Percentiles rank a stretch among this genome's conserved stretches.
phyloP scores from a whole-genome alignment of 1,284 basidiomycete genomes.

The Ustilago trichophora region DNA sequence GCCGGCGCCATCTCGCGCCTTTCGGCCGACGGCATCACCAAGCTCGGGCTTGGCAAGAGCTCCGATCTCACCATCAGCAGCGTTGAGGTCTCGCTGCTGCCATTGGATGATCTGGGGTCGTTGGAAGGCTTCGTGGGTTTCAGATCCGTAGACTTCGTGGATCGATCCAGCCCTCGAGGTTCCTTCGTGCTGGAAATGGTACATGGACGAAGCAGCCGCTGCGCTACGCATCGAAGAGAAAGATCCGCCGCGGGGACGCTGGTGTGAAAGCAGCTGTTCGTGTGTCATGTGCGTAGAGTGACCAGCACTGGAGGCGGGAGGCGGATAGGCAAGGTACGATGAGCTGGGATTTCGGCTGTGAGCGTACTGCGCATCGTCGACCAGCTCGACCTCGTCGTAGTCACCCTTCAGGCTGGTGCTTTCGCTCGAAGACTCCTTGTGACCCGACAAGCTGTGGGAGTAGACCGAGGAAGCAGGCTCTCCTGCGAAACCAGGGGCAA shows the following conservation, averaged over 20 bases:
- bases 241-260: constrained; percentile 7
- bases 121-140: constrained; percentile 34
- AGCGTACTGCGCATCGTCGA: too few relatives aligned
- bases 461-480: constrained; percentile 12
- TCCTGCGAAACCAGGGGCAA: constrained; percentile 33
- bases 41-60: constrained; percentile 47
- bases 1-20: constrained; percentile 31
- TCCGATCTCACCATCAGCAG: constrained; percentile 42
- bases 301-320: constrained; percentile 8
- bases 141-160: constrained; percentile 21
- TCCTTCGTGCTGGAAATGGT: constrained; percentile 44
- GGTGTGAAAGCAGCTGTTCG: constrained; percentile 13
- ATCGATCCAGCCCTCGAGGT: constrained; percentile 31
- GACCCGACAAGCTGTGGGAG: constrained; percentile 13
- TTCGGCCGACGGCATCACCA: constrained; percentile 39
- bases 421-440: constrained; percentile 7
- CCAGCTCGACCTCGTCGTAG: constrained; percentile 33
- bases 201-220: constrained; percentile 14
- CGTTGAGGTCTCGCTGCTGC: constrained; percentile 47
- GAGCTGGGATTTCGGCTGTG: not conserved
- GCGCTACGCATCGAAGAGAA: constrained; percentile 20
- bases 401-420: constrained; percentile 3
- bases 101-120: constrained; percentile 53
- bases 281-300: constrained; percentile 18
- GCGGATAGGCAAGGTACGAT: not conserved